Evolutionary conservation across 257 asterid genomes (phyloP), one percentile per base, ranked within the genome.

Genomic region (Nicotiana tomentosiformis): DNA sequence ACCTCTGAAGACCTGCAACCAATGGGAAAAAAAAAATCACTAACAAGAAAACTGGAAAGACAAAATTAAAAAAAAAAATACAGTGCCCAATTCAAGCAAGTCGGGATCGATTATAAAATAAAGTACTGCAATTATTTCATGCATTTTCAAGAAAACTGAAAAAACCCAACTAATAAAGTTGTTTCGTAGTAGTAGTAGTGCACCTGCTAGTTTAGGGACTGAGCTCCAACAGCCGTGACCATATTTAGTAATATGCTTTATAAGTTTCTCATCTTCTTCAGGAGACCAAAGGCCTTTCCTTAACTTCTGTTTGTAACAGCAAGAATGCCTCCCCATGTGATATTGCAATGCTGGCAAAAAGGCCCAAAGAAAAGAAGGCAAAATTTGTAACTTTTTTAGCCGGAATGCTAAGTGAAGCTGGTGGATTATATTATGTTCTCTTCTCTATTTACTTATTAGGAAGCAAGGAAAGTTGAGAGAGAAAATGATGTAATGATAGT

Each of bases 221-320:
- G 99, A 95, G 68, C 99, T 95, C 99, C 99, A 95, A 83, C 99
- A 95, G 60, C 99, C 99, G 67, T 93, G 98, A 74, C 99, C 99
- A 82, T 81, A 89, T 65, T 89, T 93, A 33, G 96, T 88, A 46
- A 93, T 94, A 88, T 95, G 98, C 39, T 91, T 90, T 9, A 91
- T 88, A 56, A 95, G 98, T n/a, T 95, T 93, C 77, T 93, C 99
- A 87, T 95, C 99, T 92, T 95, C 99, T 35, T 95, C 98, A 3
- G 99, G 99, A 9, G 99, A 95, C 99, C 99, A 95, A 33, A 95
- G 95, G 23, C 99, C 99, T 90, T 95, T 95, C 82, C 99, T 88
- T 56, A 93, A 37, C 88, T 91, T 93, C 93, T 93, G 98, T 83
- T 95, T 93, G 84, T 88, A 93, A 65, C 98, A 95, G 83, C 98